phyloP scores from a whole-genome alignment of 1,284 basidiomycete species.

The Microbotryomycetes sp. region DNA sequence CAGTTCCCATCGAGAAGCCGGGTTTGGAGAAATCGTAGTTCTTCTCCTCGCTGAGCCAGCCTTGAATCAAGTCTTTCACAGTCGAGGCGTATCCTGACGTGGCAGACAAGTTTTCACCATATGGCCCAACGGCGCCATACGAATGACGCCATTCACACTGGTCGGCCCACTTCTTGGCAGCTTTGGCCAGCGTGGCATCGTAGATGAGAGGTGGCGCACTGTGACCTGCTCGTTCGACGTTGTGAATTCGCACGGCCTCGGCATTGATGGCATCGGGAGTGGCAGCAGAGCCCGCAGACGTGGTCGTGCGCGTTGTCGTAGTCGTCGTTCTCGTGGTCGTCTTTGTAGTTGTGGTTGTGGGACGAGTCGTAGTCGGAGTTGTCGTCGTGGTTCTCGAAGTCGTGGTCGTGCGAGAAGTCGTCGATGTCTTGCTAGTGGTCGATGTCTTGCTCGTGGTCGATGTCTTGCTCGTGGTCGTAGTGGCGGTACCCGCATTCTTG shows the following conservation, averaged over 20 bases:
- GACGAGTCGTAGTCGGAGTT: not conserved
- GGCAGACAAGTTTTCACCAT: constrained; percentile 30
- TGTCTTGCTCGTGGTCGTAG: not conserved
- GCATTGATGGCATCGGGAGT: not conserved
- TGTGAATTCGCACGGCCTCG: constrained; percentile 22
- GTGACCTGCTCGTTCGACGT: constrained; percentile 23
- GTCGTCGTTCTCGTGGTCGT: not conserved
- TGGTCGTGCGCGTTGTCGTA: not conserved
- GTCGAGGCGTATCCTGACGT: not conserved
- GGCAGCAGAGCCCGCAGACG: not conserved
- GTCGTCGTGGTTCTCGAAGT: not conserved
- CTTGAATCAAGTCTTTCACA: constrained; percentile 1
- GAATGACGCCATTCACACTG: constrained; percentile 25
- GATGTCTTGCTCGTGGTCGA: not conserved
- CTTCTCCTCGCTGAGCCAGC: constrained; percentile 24
- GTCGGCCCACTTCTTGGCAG: constrained; percentile 18
- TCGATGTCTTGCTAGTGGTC: not conserved
- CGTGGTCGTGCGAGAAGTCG: not conserved
- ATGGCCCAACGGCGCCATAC: constrained; percentile 18
- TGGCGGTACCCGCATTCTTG: not conserved
- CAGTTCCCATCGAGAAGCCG: too few relatives aligned
- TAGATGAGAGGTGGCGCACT: constrained; percentile 14
- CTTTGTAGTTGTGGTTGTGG: not conserved
- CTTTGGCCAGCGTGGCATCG: constrained; percentile 10
- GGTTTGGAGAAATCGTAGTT: constrained; percentile 17